These are phyloP conservation scores for Arthrobotrys sinensis DNA, from an alignment of 2,329 filamentous ascomycete genomes.

Conservation along the genomic window DNA sequence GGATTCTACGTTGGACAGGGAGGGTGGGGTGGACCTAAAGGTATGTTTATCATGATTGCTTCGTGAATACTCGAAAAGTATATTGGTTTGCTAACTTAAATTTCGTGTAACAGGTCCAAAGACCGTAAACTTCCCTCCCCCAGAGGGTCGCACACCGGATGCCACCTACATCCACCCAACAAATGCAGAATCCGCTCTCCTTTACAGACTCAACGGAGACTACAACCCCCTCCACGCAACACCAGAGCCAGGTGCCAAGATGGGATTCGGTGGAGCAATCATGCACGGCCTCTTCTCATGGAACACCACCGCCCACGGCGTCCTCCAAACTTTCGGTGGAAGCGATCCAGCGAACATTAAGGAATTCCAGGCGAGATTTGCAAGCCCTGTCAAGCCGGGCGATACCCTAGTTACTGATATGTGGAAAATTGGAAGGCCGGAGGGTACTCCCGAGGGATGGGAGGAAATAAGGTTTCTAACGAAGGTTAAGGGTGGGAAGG, in stretches of 20 bases:
- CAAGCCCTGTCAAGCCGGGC: slow-evolving; percentile 84
- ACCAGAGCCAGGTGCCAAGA: slow-evolving; percentile 85
- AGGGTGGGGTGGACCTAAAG: slow-evolving; percentile 92
- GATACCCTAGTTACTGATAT: slow-evolving; percentile 86
- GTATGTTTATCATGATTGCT: slow-evolving; percentile 67
- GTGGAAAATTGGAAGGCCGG: slow-evolving; percentile 81
- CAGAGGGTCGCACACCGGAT: slow-evolving; percentile 80
- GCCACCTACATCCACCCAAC: slow-evolving; percentile 79
- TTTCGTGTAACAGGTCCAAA: slow-evolving; percentile 72
- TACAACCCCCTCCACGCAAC: slow-evolving; percentile 94
- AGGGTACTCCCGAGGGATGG: slow-evolving; percentile 74
- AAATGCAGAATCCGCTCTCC: slow-evolving; percentile 76
- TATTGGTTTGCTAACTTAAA: slow-evolving; percentile 14
- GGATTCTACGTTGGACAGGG: slow-evolving; percentile 86
- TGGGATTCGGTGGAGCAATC: slow-evolving; percentile 91
- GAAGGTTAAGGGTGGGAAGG: slow-evolving; percentile 80
- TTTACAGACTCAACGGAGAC: slow-evolving; percentile 91
- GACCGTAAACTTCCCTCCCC: slow-evolving; percentile 82
- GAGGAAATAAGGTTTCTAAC: slow-evolving; percentile 89
- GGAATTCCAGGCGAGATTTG: slow-evolving; percentile 91
- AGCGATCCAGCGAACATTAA: slow-evolving; percentile 85
- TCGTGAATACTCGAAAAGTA: not conserved
- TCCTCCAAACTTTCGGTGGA: slow-evolving; percentile 81
- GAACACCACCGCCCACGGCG: slow-evolving; percentile 82
- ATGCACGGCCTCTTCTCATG: slow-evolving; percentile 91